A percentile compares a stretch with the other conserved stretches of the same genome.
Conservation (phyloP, 2,329 filamentous ascomycete species). For the Colletotrichum filicis region DNA sequence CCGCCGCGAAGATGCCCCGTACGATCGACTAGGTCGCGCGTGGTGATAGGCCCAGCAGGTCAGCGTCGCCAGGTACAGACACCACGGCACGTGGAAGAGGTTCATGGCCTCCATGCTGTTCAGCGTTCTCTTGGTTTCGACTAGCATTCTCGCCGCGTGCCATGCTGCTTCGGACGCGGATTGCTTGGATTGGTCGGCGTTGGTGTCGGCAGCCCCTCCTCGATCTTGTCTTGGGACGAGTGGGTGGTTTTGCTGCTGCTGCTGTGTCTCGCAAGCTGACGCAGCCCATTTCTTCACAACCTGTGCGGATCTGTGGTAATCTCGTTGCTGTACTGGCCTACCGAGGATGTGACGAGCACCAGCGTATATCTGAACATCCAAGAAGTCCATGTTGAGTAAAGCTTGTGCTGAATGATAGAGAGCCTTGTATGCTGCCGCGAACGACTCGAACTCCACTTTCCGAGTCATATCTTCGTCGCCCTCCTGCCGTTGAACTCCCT, state of each 20-base stretch:
- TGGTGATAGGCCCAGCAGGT: constrained; percentile 69
- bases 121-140: constrained; percentile 59
- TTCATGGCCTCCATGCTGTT: constrained; percentile 62
- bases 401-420: constrained; percentile 70
- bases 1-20: not conserved
- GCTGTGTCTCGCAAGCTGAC: constrained; percentile 29
- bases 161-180: constrained; percentile 57
- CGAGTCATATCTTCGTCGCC: not conserved
- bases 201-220: not conserved
- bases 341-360: constrained; percentile 70
- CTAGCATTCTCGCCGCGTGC: constrained; percentile 65
- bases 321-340: constrained; percentile 59
- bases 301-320: constrained; percentile 61
- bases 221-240: not conserved
- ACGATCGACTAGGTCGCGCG: constrained; percentile 38
- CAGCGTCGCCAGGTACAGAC: constrained; percentile 67
- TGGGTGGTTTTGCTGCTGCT: not conserved
- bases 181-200: not conserved
- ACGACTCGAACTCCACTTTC: constrained; percentile 54
- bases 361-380: constrained; percentile 71
- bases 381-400: constrained; percentile 66
- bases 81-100: constrained; percentile 72
- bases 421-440: constrained; percentile 60
- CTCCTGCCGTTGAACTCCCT: not conserved
- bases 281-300: constrained; percentile 62